These are phyloP conservation scores for Orbilia brochopaga DNA, from an alignment of 2,329 filamentous ascomycete species.

Conservation along the genomic window DNA sequence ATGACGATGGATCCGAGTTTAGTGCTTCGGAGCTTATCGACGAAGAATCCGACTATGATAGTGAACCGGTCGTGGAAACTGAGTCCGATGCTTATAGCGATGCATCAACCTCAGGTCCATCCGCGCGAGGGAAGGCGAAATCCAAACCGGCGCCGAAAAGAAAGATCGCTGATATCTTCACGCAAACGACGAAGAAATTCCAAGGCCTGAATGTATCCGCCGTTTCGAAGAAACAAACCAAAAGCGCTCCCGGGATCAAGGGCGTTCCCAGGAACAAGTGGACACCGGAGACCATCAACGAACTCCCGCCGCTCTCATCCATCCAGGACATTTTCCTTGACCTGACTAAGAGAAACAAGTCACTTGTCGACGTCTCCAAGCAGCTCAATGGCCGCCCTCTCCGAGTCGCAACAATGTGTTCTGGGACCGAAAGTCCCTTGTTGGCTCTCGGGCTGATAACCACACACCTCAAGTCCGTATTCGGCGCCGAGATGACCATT, in stretches of 20 bases:
- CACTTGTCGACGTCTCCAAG: slow-evolving; percentile 57
- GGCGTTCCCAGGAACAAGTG: slow-evolving; percentile 22
- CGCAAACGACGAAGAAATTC: slow-evolving; percentile 10
- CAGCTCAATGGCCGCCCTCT: slow-evolving; percentile 59
- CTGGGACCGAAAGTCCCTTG: slow-evolving; percentile 76
- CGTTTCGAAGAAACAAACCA: neutral
- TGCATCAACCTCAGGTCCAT: neutral
- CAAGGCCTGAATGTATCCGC: slow-evolving; percentile 11
- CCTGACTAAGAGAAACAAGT: slow-evolving; percentile 58
- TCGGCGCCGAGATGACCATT: slow-evolving; percentile 59
- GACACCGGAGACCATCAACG: slow-evolving; percentile 33
- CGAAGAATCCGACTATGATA: slow-evolving; percentile 22
- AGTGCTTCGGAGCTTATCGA: neutral
- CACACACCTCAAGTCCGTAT: slow-evolving; percentile 59
- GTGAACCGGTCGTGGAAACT: neutral
- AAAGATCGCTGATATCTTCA: neutral
- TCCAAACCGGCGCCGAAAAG: neutral
- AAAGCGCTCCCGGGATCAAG: slow-evolving; percentile 10
- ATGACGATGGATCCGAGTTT: neutral
- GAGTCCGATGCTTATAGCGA: slow-evolving; percentile 31
- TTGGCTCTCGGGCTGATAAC: slow-evolving; percentile 68
- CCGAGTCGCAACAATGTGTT: slow-evolving; percentile 74
- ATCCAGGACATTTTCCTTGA: slow-evolving; percentile 63
- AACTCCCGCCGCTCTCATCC: slow-evolving; percentile 61
- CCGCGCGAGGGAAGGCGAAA: neutral